A percentile compares a stretch with the other conserved stretches of the same genome.
Evolutionary conservation across 2,329 filamentous ascomycete species (phyloP).

Genomic region (Aspergillus ochraceoroseus): DNA sequence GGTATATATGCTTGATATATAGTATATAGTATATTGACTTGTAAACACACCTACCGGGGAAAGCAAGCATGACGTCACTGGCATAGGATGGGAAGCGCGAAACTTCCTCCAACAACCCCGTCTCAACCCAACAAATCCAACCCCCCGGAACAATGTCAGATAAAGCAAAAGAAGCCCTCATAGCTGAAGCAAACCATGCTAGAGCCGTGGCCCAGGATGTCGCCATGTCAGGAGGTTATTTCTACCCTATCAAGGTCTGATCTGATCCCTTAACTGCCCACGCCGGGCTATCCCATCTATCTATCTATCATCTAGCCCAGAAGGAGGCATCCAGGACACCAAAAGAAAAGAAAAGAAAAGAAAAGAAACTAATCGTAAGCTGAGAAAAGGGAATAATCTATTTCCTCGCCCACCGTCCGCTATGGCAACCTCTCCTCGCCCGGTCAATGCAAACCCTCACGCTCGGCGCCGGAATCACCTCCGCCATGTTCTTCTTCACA

Average conservation of each 20-base stretch:
- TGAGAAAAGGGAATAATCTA: constrained; percentile 62
- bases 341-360: background rate
- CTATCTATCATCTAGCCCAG: background rate
- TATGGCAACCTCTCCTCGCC: constrained; percentile 57
- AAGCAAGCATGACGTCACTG: too few relatives aligned
- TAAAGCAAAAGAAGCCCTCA: constrained; percentile 53
- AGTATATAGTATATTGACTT: too few relatives aligned
- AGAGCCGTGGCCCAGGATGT: constrained; percentile 62
- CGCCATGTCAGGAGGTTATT: constrained; percentile 68
- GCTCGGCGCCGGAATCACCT: constrained; percentile 67
- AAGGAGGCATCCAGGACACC: background rate
- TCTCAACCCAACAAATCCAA: background rate
- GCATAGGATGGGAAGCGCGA: too few relatives aligned
- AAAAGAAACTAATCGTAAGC: constrained; percentile 1
- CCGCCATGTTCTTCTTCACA: constrained; percentile 79
- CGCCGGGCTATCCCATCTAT: background rate
- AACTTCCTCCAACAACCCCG: too few relatives aligned
- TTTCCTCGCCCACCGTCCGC: constrained; percentile 53
- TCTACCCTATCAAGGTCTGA: constrained; percentile 72
- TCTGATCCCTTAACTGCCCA: background rate
- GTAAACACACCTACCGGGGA: too few relatives aligned
- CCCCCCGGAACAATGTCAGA: constrained; percentile 37
- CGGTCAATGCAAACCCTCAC: constrained; percentile 59
- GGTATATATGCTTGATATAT: too few relatives aligned
- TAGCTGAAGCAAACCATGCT: constrained; percentile 67